These are phyloP conservation scores for Starmerella gropengiesseri DNA, from an alignment of 805 yeast genomes.

Conservation along the genomic window DNA sequence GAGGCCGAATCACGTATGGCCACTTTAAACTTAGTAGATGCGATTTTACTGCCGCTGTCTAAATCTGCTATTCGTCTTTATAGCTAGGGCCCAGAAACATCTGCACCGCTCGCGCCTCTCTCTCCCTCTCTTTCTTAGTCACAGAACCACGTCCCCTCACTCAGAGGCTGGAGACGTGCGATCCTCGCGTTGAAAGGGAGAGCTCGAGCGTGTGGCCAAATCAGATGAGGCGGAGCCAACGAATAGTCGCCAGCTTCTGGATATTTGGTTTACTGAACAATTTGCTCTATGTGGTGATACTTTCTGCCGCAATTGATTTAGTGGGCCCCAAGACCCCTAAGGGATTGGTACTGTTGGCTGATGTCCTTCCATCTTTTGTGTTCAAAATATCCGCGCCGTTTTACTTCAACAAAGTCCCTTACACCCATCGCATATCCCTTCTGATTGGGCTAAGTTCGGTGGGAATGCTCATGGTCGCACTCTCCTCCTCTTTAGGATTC, in stretches of 20 bases:
- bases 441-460: slow-evolving; percentile 48
- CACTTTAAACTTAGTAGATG: too few species aligned
- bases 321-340: slow-evolving; percentile 80
- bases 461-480: slow-evolving; percentile 68
- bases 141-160: too few species aligned
- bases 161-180: too few species aligned
- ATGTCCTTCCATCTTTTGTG: slow-evolving; percentile 70
- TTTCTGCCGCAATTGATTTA: slow-evolving; percentile 84
- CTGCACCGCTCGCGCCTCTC: too few species aligned
- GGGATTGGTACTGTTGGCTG: slow-evolving; percentile 73
- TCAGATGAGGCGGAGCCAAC: too few species aligned
- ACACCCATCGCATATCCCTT: slow-evolving; percentile 41
- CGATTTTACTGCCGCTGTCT: too few species aligned
- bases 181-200: too few species aligned
- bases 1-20: too few species aligned
- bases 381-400: slow-evolving; percentile 70
- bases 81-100: too few species aligned
- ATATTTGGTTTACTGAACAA: slow-evolving; percentile 79
- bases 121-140: too few species aligned
- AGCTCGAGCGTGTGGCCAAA: too few species aligned
- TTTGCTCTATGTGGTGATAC: slow-evolving; percentile 78
- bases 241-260: slow-evolving; percentile 42
- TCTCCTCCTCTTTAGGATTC: slow-evolving; percentile 30
- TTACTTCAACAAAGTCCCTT: slow-evolving; percentile 55
- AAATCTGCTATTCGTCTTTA: too few species aligned